Conservation (phyloP, 768 basidiomycete species). For the Lenzites betulinus region DNA sequence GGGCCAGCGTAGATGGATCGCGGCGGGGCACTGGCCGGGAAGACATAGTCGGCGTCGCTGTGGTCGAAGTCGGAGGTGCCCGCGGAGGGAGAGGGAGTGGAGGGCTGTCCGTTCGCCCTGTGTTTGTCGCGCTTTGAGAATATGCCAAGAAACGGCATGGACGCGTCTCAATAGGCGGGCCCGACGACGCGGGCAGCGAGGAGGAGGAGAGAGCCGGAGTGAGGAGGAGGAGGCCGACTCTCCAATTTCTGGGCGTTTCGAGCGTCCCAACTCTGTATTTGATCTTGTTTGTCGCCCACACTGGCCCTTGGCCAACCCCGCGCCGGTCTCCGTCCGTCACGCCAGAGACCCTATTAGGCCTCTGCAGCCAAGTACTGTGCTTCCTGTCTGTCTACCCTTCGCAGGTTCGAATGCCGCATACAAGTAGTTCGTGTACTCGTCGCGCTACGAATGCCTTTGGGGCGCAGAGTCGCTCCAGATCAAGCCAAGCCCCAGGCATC, state of each 20-base stretch:
- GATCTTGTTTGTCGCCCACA: constrained; percentile 20
- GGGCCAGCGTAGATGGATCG: constrained; percentile 21
- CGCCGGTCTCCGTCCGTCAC: constrained; percentile 6
- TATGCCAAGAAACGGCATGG: constrained; percentile 32
- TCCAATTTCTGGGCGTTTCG: constrained; percentile 16
- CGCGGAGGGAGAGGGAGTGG: constrained; percentile 13
- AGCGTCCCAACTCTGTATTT: constrained; percentile 12
- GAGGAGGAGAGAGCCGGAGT: constrained; percentile 14
- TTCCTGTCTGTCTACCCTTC: too few relatives aligned
- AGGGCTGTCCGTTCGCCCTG: constrained; percentile 15
- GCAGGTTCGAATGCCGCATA: too few relatives aligned
- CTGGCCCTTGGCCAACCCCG: too few relatives aligned
- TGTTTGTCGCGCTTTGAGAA: constrained; percentile 34
- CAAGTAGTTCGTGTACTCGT: too few relatives aligned
- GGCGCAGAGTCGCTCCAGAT: not conserved
- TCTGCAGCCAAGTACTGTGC: too few relatives aligned
- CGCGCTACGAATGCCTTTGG: not conserved
- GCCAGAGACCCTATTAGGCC: too few relatives aligned
- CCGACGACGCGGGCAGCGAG: constrained; percentile 11
- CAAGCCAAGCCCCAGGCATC: not conserved
- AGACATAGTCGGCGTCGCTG: constrained; percentile 19
- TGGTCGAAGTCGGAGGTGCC: constrained; percentile 24
- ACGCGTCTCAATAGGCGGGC: constrained; percentile 10
- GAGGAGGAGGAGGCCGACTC: constrained; percentile 16
- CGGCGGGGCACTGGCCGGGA: constrained; percentile 5